Evolutionary conservation across 441 rosid genomes (phyloP), one percentile per base, ranked within the genome.

Genomic region (Mallotus japonicus): DNA sequence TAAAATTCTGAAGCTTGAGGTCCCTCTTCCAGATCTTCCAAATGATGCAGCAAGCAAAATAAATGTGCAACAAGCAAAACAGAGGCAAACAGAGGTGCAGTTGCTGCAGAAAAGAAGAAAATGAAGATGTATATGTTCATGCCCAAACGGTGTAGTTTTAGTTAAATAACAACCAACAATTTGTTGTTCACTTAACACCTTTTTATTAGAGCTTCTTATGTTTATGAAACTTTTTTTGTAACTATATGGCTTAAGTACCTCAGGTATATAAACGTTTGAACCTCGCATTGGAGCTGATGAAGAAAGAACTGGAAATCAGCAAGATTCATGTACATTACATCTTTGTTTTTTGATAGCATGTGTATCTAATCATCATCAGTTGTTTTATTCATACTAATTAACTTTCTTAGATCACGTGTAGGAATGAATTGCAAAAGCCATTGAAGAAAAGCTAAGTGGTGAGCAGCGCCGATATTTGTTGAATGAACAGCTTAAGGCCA

Each of bases 381-480:
- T 79, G 40, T 37, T 70, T 77, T 53, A 42, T 70, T 57, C 72
- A 53, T 49, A 58, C 65, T 66, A 47, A 69, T 77, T 76, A 69
- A 62, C 66, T 72, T 67, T 76, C 28, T 56, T 61, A 62, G 64
- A 49, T 77, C 63, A 65, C 79, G 44, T 72, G 46, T 80, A 96
- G 99, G 98, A 93, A 84, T 75, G 97, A 12, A 96, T 96, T 66
- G 97, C 98, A 40, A 96, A 92, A 85, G 97, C 99, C 73, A 96
- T 93, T 76, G 99, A 96, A 83, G 99, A 96, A 80, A 96, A 96
- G 83, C 88, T 96, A 75, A 96, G 97, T 62, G 97, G 96, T 53
- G 99, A 96, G 88, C 99, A 96, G 78, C 92, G 99, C 0, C 98
- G 99, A 10, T 96, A 93, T 82, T 88, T 96, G 83, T 85, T 96